Evolutionary conservation across 305 asterid species (phyloP), one percentile per base, ranked within the genome.

Genomic region (Fraxinus sp.): DNA sequence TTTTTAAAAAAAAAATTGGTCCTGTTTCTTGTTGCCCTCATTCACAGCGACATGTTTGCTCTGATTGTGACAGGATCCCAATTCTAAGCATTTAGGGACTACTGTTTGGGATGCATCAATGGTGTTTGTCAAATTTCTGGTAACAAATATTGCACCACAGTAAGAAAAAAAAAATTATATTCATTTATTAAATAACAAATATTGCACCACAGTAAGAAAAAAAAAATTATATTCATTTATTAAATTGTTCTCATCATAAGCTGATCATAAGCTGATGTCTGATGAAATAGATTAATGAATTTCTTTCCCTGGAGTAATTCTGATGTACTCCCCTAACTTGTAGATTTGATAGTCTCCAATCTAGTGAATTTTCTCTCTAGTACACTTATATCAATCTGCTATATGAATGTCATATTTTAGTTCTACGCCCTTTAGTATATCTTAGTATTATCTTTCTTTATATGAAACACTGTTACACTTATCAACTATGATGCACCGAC

Each of bases 41-140:
- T 76, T 88, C 79, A 57, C 81, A 49, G 35, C 39, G 37, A 78
- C 74, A 9, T 37, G 37, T 84, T 79, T 80, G 39, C 83, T 84
- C 77, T 81, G 14, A 77, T 80, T 84, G 24, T 88, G 86, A 24
- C 86, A 96, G 99, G 97, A 96, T 89, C 99, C 98, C 55, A 94
- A 93, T 88, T 96, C 99, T 83, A 93, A 94, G 91, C 98, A 96
- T 88, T 84, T 94, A 73, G 99, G 99, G 49, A 96, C 99, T 78
- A 96, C 99, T 33, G 98, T 96, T 79, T 96, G 99, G 99, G 99
- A 96, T 88, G 97, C 99, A 57, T 96, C 99, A 36, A 92, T 96
- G 99, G 99, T 96, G 83, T 87, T 96, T 37, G 95, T 89, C 86
- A 96, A 96, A 86, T 96, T 90, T 91, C 92, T 96, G 97, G 99